Evolutionary conservation across 352 stramenopile species (phyloP).

Genomic region (Pythium aquatile): DNA sequence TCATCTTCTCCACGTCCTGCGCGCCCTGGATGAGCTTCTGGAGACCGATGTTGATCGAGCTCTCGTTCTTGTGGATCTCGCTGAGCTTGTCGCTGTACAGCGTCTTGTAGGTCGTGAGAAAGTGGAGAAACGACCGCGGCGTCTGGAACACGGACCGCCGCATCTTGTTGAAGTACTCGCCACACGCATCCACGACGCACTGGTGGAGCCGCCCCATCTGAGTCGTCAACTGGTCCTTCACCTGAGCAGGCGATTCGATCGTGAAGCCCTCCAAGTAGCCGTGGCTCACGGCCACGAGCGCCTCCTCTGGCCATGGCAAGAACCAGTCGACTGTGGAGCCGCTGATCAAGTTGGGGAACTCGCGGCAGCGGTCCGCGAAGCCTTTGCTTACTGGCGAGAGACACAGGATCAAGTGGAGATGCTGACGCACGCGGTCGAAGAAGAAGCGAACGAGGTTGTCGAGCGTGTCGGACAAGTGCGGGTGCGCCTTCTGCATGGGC

Average conservation of each 20-base stretch:
- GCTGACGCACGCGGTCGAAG: constrained; percentile 76
- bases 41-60: constrained; percentile 81
- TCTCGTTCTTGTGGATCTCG: constrained; percentile 81
- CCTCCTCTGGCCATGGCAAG: constrained; percentile 86
- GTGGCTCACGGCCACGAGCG: constrained; percentile 77
- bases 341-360: constrained; percentile 88
- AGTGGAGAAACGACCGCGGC: constrained; percentile 86
- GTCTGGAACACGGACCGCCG: constrained; percentile 88
- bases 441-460: constrained; percentile 88
- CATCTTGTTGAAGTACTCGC: constrained; percentile 75
- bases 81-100: constrained; percentile 75
- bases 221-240: constrained; percentile 62
- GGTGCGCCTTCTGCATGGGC: constrained; percentile 64
- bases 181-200: constrained; percentile 65
- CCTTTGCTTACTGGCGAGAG: constrained; percentile 80
- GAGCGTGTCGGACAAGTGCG: constrained; percentile 66
- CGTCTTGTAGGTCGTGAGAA: constrained; percentile 73
- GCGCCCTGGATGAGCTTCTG: constrained; percentile 87
- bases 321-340: constrained; percentile 92
- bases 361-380: constrained; percentile 80
- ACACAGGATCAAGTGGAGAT: constrained; percentile 87
- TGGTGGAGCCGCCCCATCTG: constrained; percentile 81
- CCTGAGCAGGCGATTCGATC: constrained; percentile 52
- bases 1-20: constrained; percentile 90
- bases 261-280: constrained; percentile 72